These are phyloP conservation scores for Schizonepeta tenuifolia DNA, from an alignment of 257 asterid genomes.

Conservation along the genomic window DNA sequence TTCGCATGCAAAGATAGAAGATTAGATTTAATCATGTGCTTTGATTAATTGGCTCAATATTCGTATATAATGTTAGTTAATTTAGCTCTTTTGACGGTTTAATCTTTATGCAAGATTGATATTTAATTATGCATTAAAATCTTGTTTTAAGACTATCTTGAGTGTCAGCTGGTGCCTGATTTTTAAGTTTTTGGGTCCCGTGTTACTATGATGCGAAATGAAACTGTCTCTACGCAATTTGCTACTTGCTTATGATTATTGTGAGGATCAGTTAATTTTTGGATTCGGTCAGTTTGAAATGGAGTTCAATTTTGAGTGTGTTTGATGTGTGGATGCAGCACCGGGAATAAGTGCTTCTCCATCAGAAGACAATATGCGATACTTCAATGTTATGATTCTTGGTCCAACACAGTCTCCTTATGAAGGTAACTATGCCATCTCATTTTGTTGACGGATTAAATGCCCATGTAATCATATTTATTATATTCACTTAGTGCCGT, in stretches of 20 bases:
- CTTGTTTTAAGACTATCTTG: not conserved
- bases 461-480: not conserved
- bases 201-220: not conserved
- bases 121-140: not conserved
- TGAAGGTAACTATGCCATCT: slow-evolving; percentile 63
- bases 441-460: slow-evolving; percentile 4
- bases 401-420: slow-evolving; percentile 99
- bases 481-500: not conserved
- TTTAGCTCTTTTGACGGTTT: not conserved
- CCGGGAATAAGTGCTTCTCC: slow-evolving; percentile 99
- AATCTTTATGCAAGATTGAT: not conserved
- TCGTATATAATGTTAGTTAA: not conserved
- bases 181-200: not conserved
- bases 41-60: not conserved
- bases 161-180: not conserved
- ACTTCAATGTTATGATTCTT: slow-evolving; percentile 97
- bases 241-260: not conserved
- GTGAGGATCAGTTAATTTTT: not conserved
- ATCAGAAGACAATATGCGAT: slow-evolving; percentile 95
- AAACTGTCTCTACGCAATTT: not conserved
- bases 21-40: slow-evolving; percentile 18
- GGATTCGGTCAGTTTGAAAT: slow-evolving; percentile 11
- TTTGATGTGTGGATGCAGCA: slow-evolving; percentile 61
- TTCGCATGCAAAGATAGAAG: slow-evolving; percentile 20
- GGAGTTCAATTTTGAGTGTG: slow-evolving; percentile 28